phyloP scores from a whole-genome alignment of 75 land plant species.

The Larix kaempferi region DNA sequence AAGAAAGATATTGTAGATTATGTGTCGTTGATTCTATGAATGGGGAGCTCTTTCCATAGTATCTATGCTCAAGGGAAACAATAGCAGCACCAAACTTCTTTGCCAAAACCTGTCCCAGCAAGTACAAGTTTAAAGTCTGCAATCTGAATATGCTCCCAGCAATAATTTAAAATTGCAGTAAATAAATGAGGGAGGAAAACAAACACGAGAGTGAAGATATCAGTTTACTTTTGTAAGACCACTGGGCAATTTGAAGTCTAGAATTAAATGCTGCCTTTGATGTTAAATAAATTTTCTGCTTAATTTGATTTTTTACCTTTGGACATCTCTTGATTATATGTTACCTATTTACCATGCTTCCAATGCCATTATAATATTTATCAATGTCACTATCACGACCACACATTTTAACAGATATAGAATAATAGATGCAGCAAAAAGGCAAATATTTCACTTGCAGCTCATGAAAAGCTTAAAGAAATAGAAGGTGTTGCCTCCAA shows the following conservation, averaged over 20 bases:
- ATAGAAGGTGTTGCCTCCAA: slow-evolving; percentile 11
- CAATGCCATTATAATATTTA: not conserved
- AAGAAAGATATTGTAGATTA: slow-evolving; percentile 84
- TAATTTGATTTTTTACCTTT: not conserved
- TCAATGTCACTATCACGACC: not conserved
- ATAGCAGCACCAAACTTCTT: slow-evolving; percentile 95
- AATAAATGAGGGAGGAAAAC: slow-evolving; percentile 10
- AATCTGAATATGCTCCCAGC: not conserved
- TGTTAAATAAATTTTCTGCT: not conserved
- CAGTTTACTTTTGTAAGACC: not conserved
- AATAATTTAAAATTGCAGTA: slow-evolving; percentile 3
- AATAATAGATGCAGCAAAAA: not conserved
- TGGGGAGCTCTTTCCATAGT: slow-evolving; percentile 96
- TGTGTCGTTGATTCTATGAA: slow-evolving; percentile 59
- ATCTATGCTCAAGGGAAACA: slow-evolving; percentile 95
- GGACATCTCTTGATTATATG: not conserved
- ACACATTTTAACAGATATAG: not conserved
- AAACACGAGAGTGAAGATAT: not conserved
- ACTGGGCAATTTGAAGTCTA: not conserved
- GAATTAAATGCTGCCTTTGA: not conserved
- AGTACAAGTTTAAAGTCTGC: not conserved
- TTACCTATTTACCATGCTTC: not conserved
- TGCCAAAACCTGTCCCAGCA: slow-evolving; percentile 69
- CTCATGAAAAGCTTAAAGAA: slow-evolving; percentile 4
- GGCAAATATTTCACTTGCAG: not conserved